Percentiles rank a stretch among this genome's conserved stretches.
Conservation (phyloP, 306 rosid genomes). For the Alnus glutinosa region DNA sequence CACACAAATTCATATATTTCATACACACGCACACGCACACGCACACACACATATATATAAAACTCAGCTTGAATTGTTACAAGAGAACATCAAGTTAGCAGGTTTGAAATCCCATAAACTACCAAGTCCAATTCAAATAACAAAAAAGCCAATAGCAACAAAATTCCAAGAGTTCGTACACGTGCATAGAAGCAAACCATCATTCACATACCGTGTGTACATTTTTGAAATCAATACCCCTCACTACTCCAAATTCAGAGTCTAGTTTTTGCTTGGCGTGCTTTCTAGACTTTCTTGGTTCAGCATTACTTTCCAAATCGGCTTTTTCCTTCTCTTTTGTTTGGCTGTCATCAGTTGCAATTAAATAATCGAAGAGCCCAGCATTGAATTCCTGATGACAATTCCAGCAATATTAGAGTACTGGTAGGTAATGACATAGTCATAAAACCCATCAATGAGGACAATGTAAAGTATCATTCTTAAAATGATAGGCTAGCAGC, state of each 20-base stretch:
- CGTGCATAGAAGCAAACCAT: background rate
- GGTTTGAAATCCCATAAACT: background rate
- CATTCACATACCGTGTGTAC: slow-evolving; percentile 75
- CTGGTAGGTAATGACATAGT: slow-evolving; percentile 12
- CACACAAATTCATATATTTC: background rate
- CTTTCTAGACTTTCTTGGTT: slow-evolving; percentile 48
- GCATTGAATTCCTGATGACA: slow-evolving; percentile 92
- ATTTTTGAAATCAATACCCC: slow-evolving; percentile 94
- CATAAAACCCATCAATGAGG: slow-evolving; percentile 1
- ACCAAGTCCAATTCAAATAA: background rate
- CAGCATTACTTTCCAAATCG: slow-evolving; percentile 42
- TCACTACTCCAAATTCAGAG: slow-evolving; percentile 93
- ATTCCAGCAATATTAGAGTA: slow-evolving; percentile 25
- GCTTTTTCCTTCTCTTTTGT: slow-evolving; percentile 68
- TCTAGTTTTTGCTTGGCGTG: slow-evolving; percentile 59
- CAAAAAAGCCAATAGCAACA: background rate
- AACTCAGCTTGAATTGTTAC: background rate
- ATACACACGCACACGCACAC: no score
- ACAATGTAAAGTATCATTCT: slow-evolving; percentile 19
- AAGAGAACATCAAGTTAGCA: background rate
- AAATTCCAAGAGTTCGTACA: background rate
- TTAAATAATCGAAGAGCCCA: slow-evolving; percentile 91
- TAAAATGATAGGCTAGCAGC: slow-evolving; percentile 20
- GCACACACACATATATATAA: background rate
- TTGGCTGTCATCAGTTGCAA: slow-evolving; percentile 84